These are phyloP conservation scores for Lophiostoma macrostomum DNA, from an alignment of 495 filamentous ascomycete genomes.

Conservation along the genomic window DNA sequence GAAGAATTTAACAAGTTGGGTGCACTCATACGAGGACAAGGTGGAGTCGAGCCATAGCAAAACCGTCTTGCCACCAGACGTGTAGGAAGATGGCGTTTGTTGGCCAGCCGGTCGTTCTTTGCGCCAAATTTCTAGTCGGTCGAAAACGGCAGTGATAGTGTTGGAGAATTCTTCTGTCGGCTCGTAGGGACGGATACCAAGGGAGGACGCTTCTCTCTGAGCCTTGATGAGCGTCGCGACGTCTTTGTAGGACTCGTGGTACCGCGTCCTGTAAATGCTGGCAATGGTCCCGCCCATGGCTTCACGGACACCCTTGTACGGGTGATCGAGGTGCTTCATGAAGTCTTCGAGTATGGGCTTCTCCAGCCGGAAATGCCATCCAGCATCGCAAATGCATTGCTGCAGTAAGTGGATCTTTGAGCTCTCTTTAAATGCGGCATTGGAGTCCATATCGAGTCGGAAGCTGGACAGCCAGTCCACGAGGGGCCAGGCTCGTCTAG, in stretches of 20 bases:
- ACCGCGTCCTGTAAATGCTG: conserved; percentile 80
- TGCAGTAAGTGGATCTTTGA: conserved; percentile 91
- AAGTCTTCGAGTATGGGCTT: conserved; percentile 88
- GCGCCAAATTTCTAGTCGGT: conserved; percentile 81
- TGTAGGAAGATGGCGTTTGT: conserved; percentile 91
- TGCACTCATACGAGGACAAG: conserved; percentile 88
- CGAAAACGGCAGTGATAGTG: conserved; percentile 74
- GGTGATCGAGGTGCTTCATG: conserved; percentile 87
- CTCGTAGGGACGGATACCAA: conserved; percentile 80
- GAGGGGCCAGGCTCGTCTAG: conserved; percentile 79
- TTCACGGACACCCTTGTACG: conserved; percentile 95
- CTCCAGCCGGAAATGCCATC: conserved; percentile 94
- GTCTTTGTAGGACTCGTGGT: conserved; percentile 87
- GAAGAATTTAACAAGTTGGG: conserved; percentile 86
- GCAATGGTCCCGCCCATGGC: conserved; percentile 88
- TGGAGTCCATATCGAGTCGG: conserved; percentile 87
- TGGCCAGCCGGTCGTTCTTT: conserved; percentile 80
- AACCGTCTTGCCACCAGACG: conserved; percentile 92
- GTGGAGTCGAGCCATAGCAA: conserved; percentile 92
- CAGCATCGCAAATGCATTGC: conserved; percentile 79
- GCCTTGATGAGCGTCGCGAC: conserved; percentile 69
- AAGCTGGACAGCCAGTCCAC: conserved; percentile 81
- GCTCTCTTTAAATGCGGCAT: conserved; percentile 98
- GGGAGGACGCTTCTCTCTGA: conserved; percentile 74
- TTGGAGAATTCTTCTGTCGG: conserved; percentile 69